Evolutionary conservation across 768 basidiomycete genomes (phyloP).

Genomic region (Russula compacta): DNA sequence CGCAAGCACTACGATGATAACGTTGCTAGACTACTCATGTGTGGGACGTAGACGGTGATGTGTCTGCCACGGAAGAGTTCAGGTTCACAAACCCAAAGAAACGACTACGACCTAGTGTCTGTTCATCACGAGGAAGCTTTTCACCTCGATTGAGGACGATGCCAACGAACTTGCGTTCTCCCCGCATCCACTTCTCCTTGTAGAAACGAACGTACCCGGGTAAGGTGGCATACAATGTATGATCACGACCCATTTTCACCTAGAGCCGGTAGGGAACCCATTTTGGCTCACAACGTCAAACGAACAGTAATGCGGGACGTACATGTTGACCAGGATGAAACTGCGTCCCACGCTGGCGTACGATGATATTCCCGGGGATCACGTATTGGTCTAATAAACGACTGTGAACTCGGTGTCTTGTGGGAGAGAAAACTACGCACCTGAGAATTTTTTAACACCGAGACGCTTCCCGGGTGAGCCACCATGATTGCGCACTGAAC

Average conservation of each 20-base stretch:
- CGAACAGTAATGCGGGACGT: conserved; percentile 15
- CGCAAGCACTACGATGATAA: neutral
- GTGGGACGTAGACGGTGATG: neutral
- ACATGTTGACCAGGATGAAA: conserved; percentile 96
- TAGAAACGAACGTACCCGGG: conserved; percentile 96
- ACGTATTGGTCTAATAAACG: conserved; percentile 69
- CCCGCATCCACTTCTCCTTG: conserved; percentile 64
- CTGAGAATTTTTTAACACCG: conserved; percentile 94
- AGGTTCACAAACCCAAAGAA: conserved; percentile 73
- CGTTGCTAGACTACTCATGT: neutral
- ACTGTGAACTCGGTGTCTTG: neutral
- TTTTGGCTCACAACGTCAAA: conserved; percentile 1
- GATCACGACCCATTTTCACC: conserved; percentile 90
- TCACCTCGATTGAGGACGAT: conserved; percentile 79
- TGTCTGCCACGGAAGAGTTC: conserved; percentile 23
- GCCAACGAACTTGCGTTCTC: conserved; percentile 74
- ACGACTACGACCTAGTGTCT: conserved; percentile 66
- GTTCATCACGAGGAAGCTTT: conserved; percentile 76
- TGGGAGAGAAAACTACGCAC: conserved; percentile 33
- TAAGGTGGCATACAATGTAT: conserved; percentile 83
- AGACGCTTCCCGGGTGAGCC: conserved; percentile 89
- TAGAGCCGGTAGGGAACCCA: conserved; percentile 25
- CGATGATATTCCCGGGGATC: conserved; percentile 91
- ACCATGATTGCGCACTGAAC: conserved; percentile 86
- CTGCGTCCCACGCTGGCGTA: conserved; percentile 85